phyloP scores from a whole-genome alignment of 257 asterid genomes.

The Gentiana macrophylla region DNA sequence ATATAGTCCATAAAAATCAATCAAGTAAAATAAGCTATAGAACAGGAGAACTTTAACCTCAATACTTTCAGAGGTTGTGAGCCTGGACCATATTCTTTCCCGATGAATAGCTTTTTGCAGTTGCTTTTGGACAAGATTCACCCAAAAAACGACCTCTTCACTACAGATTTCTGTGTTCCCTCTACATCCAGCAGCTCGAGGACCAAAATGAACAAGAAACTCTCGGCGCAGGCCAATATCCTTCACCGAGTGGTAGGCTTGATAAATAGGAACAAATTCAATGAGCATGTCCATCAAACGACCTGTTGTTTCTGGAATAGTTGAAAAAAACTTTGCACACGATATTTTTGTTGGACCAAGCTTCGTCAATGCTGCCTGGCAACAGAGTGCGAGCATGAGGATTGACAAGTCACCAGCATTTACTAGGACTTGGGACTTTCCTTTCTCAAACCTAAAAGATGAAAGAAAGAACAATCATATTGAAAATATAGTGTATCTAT shows the following conservation, averaged over 20 bases:
- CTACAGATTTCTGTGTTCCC: conserved; percentile 44
- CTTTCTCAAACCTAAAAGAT: conserved; percentile 46
- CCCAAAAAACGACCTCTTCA: conserved; percentile 91
- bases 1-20: too few relatives aligned
- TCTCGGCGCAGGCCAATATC: conserved; percentile 79
- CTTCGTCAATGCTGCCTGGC: conserved; percentile 80
- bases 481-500: background rate
- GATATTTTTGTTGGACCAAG: conserved; percentile 92
- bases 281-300: conserved; percentile 89
- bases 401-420: conserved; percentile 63
- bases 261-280: conserved; percentile 61
- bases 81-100: conserved; percentile 98
- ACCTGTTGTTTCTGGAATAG: conserved; percentile 64
- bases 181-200: conserved; percentile 73
- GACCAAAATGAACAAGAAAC: conserved; percentile 92
- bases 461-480: conserved; percentile 6
- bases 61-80: conserved; percentile 87
- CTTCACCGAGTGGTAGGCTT: conserved; percentile 59
- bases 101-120: conserved; percentile 80
- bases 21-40: background rate
- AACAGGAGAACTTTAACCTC: conserved; percentile 44
- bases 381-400: conserved; percentile 80
- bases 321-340: conserved; percentile 67
- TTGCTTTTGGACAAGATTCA: conserved; percentile 72
- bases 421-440: conserved; percentile 35